Conservation (phyloP, 495 filamentous ascomycete genomes). For the Apodospora peruviana region DNA sequence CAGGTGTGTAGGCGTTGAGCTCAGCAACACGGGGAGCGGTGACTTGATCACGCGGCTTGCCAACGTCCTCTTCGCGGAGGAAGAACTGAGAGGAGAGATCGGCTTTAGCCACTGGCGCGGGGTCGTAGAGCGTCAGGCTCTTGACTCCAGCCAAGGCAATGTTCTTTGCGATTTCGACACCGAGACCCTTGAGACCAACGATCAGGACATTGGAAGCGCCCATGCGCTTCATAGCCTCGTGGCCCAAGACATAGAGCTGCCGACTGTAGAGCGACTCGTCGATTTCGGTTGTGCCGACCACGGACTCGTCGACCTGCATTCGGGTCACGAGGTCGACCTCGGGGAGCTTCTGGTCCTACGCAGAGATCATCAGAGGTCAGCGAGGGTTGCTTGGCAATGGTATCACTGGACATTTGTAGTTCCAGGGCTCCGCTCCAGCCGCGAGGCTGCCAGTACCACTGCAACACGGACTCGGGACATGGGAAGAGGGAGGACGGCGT, state of each 20-base stretch:
- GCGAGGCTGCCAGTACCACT: no score
- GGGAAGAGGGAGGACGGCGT: no score
- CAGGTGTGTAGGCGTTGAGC: slow-evolving; percentile 93
- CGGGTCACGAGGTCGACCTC: slow-evolving; percentile 61
- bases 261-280: slow-evolving; percentile 97
- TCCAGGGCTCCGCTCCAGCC: no score
- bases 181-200: slow-evolving; percentile 85
- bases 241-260: slow-evolving; percentile 95
- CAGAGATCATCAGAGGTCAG: not conserved
- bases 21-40: slow-evolving; percentile 88
- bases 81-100: slow-evolving; percentile 98
- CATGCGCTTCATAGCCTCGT: slow-evolving; percentile 99
- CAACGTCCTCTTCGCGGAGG: slow-evolving; percentile 80
- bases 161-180: slow-evolving; percentile 98
- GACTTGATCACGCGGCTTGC: slow-evolving; percentile 80
- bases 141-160: slow-evolving; percentile 91
- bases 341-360: slow-evolving; percentile 37
- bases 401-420: no score
- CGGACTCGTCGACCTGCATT: slow-evolving; percentile 76
- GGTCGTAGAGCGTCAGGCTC: slow-evolving; percentile 78
- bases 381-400: no score
- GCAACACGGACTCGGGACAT: no score
- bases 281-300: slow-evolving; percentile 59
- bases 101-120: slow-evolving; percentile 70
- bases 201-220: slow-evolving; percentile 91